Base-by-base conservation (phyloP, 179 eudicot genomes). In the Heliamphora pulchella region DNA sequence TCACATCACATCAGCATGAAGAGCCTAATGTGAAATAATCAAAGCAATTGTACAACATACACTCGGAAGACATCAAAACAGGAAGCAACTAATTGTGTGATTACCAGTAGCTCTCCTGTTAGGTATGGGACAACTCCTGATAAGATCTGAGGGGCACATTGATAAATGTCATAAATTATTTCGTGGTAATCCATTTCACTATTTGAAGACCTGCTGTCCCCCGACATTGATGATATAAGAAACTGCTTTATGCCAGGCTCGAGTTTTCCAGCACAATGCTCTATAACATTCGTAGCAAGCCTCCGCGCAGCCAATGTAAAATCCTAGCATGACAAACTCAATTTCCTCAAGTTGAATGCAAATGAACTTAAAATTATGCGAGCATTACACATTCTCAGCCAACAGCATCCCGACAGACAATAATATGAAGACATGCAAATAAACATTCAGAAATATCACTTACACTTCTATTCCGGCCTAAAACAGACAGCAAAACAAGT, bases 71-170 rank as follows among this genome's bases (percentile, higher is more conserved):
- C 50, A 14, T 11, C 58, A 46, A 51, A 58, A 75, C 39, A 83
- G 66, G 17, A 81, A 84, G 47, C 44, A 79, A 80, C 50, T 46
- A 51, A 72, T 7, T 50, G 10, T 39, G 71, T 54, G 71, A 74
- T 88, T 94, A 96, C 99, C 99, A 94, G 84, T 73, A 96, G 91
- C 86, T 94, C 97, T 84, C 96, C 99, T 14, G 94, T 91, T 71
- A 96, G 80, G 83, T 91, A 94, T 59, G 99, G 97, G 74, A 94
- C 90, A 80, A 96, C 86, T 83, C 97, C 99, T 18, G 90, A 86
- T 82, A 96, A 85, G 79, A 92, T 91, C 80, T 88, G 89, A 75
- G 99, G 99, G 74, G 98, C 97, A 87, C 98, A 96, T 47, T 89
- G 84, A 83, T 94, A 96, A 53, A 96, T 85, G 84, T 94, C 90